Evolutionary conservation across 768 basidiomycete genomes (phyloP).

Genomic region (Lyophyllum atratum): DNA sequence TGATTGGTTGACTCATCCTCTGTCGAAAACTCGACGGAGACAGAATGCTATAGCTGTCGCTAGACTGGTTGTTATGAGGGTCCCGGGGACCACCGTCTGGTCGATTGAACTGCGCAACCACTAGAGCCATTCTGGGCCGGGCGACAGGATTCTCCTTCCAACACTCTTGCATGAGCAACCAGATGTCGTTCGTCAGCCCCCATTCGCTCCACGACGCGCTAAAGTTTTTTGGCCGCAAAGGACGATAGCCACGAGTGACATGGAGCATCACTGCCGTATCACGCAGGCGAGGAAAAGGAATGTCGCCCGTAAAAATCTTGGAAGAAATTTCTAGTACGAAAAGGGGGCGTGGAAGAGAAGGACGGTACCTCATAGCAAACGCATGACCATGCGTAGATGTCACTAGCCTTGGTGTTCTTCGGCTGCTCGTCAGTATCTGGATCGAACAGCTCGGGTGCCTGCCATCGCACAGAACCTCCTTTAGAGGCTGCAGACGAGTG

Average conservation of each 20-base stretch:
- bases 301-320: neutral
- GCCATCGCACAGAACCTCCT: constrained; percentile 3
- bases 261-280: neutral
- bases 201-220: neutral
- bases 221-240: neutral
- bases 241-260: neutral
- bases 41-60: neutral
- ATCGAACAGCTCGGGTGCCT: constrained; percentile 9
- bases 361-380: constrained; percentile 4
- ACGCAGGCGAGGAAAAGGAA: neutral
- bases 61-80: neutral
- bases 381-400: constrained; percentile 8
- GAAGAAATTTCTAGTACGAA: neutral
- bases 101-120: neutral
- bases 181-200: constrained; percentile 4
- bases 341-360: neutral
- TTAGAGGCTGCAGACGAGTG: neutral
- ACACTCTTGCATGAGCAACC: constrained; percentile 1
- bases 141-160: neutral
- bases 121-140: neutral
- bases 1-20: neutral
- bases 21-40: neutral
- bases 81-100: too few species aligned
- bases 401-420: neutral
- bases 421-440: neutral